A percentile compares a stretch with the other conserved stretches of the same genome.
These are phyloP conservation scores for Silene latifolia DNA, from an alignment of 148 eudicot species.

Conservation along the genomic window DNA sequence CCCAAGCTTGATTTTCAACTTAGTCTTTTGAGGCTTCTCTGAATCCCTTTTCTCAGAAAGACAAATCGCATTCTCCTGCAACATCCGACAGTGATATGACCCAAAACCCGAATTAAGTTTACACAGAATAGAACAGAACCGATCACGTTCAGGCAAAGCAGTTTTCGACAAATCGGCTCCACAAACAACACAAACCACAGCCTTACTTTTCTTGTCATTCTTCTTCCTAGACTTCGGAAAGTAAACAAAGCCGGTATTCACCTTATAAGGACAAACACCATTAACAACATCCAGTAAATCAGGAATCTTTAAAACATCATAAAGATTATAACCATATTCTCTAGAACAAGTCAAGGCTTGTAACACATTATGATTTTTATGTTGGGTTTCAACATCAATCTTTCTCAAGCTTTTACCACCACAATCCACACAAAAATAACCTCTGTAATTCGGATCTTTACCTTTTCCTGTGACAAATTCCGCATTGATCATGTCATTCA, in stretches of 20 bases:
- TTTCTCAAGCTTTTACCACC: slow-evolving; percentile 7
- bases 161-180: neutral
- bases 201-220: neutral
- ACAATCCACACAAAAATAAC: slow-evolving; percentile 9
- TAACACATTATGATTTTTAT: neutral
- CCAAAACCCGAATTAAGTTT: neutral
- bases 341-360: slow-evolving; percentile 4
- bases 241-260: neutral
- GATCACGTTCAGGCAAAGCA: neutral
- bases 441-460: neutral
- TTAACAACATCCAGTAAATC: slow-evolving; percentile 1
- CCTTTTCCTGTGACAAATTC: neutral
- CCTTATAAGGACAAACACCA: slow-evolving; percentile 9
- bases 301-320: neutral
- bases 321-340: neutral
- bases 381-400: neutral
- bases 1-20: neutral
- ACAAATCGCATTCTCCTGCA: neutral
- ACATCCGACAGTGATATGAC: neutral
- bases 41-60: neutral
- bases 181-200: neutral
- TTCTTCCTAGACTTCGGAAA: slow-evolving; percentile 9
- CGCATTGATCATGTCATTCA: slow-evolving; percentile 7
- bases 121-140: neutral
- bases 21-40: too few species aligned